phyloP scores from a whole-genome alignment of 257 asterid genomes.

The Schizonepeta tenuifolia region DNA sequence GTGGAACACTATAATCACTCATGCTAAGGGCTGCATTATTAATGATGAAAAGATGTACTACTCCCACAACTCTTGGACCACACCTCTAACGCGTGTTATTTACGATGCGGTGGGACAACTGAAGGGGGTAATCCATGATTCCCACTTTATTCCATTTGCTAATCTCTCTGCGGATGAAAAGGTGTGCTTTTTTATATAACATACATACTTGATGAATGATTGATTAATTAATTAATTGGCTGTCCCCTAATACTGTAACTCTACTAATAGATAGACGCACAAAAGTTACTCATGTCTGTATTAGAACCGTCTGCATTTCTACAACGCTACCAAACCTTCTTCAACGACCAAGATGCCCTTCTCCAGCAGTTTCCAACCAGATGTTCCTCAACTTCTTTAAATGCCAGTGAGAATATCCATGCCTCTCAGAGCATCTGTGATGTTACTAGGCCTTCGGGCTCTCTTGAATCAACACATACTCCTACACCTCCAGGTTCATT shows the following conservation, averaged over 20 bases:
- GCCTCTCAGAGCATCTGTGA: neutral
- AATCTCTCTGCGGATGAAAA: slow-evolving; percentile 29
- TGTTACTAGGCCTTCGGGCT: neutral
- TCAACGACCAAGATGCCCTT: slow-evolving; percentile 39
- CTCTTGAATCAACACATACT: neutral
- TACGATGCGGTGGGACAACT: slow-evolving; percentile 42
- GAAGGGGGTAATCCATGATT: slow-evolving; percentile 39
- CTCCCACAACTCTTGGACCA: slow-evolving; percentile 27
- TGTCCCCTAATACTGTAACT: no score
- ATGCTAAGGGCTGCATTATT: slow-evolving; percentile 47
- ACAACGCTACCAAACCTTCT: slow-evolving; percentile 22
- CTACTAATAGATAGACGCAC: no score
- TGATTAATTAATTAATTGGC: no score
- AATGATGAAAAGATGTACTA: slow-evolving; percentile 32
- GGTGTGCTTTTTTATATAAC: slow-evolving; percentile 36
- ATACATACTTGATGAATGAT: no score
- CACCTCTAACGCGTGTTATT: slow-evolving; percentile 18
- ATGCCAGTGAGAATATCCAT: neutral
- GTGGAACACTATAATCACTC: slow-evolving; percentile 44
- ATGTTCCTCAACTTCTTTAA: neutral
- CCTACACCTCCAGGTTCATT: neutral
- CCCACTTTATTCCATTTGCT: slow-evolving; percentile 31
- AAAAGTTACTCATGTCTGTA: slow-evolving; percentile 19
- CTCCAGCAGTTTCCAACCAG: slow-evolving; percentile 30
- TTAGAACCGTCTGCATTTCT: slow-evolving; percentile 33